Evolutionary conservation across 2,329 filamentous ascomycete species (phyloP), one percentile per base, ranked within the genome.

Genomic region (Dothideomycetes sp.): DNA sequence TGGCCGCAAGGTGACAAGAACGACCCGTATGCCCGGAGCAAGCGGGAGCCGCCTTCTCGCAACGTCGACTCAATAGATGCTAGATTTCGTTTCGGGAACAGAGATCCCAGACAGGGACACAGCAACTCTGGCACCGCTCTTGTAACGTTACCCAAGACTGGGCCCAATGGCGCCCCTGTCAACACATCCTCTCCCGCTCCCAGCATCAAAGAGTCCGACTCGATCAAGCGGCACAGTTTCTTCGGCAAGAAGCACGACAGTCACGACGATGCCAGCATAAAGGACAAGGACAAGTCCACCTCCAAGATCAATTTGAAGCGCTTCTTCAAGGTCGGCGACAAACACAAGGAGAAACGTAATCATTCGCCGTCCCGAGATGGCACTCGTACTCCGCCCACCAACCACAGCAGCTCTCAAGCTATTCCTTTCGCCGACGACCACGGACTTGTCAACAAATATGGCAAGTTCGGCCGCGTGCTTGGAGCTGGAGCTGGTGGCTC

Each of bases 271-370:
- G 52, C 45, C 40, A 50, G 47, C 44, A 38, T 47, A 48, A 55
- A 57, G 31, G 63, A 57, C 15, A 69, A 72, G 37, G 49, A 47
- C 30, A 42, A 53, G 31, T 47, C 49, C 2, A 79, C 83, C 16
- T 95, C 91, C 4, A 96, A 96, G 83, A 81, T 84, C 3, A 89
- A 96, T 52, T 63, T 98, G 45, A 95, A 94, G 64, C 76, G 91
- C n/a, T 98, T 98, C 59, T 94, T 98, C 69, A 91, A 81, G 61
- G 79, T 86, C 45, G 76, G 81, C 38, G 64, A 73, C 49, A 86
- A 85, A 55, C 62, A 71, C 44, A 79, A 81, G 52, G 67, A 72
- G 19, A 45, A 47, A 31, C 27, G 54, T 44, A 27, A 52, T 22
- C 31, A 22, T 44, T 42, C 53, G 3, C 49, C 50, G 17, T 44